Conservation (phyloP, 306 rosid species). For the Prunus campanulata region DNA sequence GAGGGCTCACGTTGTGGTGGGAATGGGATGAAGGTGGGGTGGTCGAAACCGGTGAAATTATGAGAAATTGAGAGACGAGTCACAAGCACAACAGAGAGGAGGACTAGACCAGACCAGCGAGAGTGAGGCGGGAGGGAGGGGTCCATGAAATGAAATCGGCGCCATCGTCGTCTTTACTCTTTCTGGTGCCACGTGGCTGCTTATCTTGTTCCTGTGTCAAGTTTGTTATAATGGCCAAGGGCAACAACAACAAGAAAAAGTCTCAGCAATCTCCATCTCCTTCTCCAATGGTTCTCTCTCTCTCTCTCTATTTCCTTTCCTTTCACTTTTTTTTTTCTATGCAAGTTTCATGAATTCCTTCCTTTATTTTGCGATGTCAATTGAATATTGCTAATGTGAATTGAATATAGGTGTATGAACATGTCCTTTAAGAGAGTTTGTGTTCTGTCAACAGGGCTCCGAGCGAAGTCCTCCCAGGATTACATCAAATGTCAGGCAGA, state of each 20-base stretch:
- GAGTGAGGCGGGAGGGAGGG: not conserved
- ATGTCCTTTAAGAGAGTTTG: slow-evolving; percentile 1
- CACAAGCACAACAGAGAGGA: not conserved
- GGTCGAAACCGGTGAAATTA: not conserved
- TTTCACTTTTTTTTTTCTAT: not conserved
- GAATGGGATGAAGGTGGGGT: not conserved
- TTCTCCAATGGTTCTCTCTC: too few species aligned
- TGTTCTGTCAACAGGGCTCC: slow-evolving; percentile 36
- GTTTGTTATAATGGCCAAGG: slow-evolving; percentile 9
- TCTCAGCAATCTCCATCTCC: not conserved
- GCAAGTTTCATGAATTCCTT: not conserved
- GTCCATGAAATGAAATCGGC: slow-evolving; percentile 21
- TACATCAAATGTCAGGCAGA: slow-evolving; percentile 83
- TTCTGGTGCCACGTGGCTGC: not conserved
- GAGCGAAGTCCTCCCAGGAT: slow-evolving; percentile 69
- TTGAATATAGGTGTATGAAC: not conserved
- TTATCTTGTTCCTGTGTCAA: not conserved
- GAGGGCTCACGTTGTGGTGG: not conserved
- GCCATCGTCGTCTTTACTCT: slow-evolving; percentile 2
- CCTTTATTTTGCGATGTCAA: not conserved
- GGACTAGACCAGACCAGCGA: not conserved
- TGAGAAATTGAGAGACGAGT: not conserved
- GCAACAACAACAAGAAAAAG: slow-evolving; percentile 8
- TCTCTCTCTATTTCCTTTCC: too few species aligned
- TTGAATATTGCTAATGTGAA: not conserved